A percentile compares a stretch with the other conserved stretches of the same genome.
These are phyloP conservation scores for Blastomyces silverae DNA, from an alignment of 2,329 filamentous ascomycete species.

Conservation along the genomic window DNA sequence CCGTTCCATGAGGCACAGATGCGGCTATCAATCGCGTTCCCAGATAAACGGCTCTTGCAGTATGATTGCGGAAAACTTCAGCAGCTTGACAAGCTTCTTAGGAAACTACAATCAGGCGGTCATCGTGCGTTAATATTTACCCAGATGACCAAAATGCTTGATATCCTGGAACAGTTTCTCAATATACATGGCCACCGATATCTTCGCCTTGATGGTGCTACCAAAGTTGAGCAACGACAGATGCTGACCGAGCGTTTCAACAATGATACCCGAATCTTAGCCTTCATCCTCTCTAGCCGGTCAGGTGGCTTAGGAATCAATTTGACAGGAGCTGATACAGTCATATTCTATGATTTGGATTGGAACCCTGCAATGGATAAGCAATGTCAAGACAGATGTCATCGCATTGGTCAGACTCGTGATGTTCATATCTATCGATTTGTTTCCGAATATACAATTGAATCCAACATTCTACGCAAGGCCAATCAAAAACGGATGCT, in stretches of 20 bases:
- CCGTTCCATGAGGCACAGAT: conserved; percentile 92
- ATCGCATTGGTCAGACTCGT: conserved; percentile 93
- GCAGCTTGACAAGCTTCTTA: conserved; percentile 74
- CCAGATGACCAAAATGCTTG: conserved; percentile 97
- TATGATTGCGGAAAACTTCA: conserved; percentile 98
- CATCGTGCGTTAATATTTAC: conserved; percentile 97
- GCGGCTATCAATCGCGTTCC: conserved; percentile 90
- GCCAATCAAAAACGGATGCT: conserved; percentile 96
- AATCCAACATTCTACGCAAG: conserved; percentile 94
- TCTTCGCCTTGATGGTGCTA: conserved; percentile 89
- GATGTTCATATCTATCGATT: conserved; percentile 98
- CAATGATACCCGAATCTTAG: conserved; percentile 81
- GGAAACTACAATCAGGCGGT: conserved; percentile 78
- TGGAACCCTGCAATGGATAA: conserved; percentile 99
- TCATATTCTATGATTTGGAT: conserved; percentile 98
- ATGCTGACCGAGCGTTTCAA: conserved; percentile 97
- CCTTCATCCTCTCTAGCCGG: conserved; percentile 90
- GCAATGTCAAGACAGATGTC: conserved; percentile 94
- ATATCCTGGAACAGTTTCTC: conserved; percentile 94
- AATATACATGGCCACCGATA: conserved; percentile 98
- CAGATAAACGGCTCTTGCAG: conserved; percentile 89
- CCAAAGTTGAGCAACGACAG: conserved; percentile 91
- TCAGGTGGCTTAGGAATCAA: conserved; percentile 96
- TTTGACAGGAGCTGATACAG: conserved; percentile 89
- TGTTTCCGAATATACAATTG: conserved; percentile 88